A percentile compares a stretch with the other conserved stretches of the same genome.
Conservation (phyloP, 371 early-diverging fungal species). For the Lichtheimia hyalospora region DNA sequence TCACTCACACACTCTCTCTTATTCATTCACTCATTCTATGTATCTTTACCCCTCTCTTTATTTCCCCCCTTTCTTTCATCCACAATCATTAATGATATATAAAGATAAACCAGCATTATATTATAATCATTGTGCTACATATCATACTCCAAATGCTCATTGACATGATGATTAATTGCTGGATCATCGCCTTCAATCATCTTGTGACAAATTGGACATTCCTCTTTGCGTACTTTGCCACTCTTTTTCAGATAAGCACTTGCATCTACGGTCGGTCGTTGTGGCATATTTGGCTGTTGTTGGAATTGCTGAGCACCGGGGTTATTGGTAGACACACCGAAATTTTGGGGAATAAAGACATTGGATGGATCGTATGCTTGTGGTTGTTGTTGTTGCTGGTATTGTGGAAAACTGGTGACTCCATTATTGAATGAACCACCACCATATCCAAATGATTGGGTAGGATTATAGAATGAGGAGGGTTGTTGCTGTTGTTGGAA, state of each 20-base stretch:
- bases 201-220: conserved; percentile 48
- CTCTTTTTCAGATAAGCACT: conserved; percentile 28
- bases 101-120: no score
- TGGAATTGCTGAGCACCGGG: conserved; percentile 3
- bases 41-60: background rate
- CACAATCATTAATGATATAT: background rate
- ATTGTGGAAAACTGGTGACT: conserved; percentile 13
- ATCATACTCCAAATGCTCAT: conserved; percentile 35
- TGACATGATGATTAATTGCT: conserved; percentile 52
- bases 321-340: conserved; percentile 25
- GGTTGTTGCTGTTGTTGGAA: conserved; percentile 26
- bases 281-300: conserved; percentile 20
- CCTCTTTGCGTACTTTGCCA: conserved; percentile 35
- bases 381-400: conserved; percentile 17
- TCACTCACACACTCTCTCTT: no score
- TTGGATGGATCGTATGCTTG: conserved; percentile 18
- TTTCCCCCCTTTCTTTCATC: background rate
- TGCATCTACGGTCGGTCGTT: conserved; percentile 41
- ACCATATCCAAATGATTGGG: no score
- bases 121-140: background rate
- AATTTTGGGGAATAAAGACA: conserved; percentile 35
- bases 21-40: background rate
- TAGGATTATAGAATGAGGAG: background rate
- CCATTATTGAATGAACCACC: conserved; percentile 6
- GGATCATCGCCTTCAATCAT: conserved; percentile 50